Percentiles rank a stretch among this genome's conserved stretches.
Conservation (phyloP, 305 asterid genomes). For the Solanum hybrid region DNA sequence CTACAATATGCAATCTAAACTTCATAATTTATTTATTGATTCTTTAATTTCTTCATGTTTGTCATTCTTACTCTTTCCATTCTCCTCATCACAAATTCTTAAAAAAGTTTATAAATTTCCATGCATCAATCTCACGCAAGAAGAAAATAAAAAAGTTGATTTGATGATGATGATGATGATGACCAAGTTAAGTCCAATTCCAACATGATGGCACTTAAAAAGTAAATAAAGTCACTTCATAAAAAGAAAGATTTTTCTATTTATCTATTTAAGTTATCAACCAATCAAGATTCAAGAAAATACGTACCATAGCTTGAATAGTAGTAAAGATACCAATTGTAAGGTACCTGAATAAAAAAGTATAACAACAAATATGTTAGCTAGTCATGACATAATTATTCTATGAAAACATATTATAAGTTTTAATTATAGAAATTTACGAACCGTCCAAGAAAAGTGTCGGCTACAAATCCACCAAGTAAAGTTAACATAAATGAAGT, state of each 20-base stretch:
- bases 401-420: background rate
- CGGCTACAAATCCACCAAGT: constrained; percentile 82
- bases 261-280: background rate
- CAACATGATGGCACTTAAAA: background rate
- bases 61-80: background rate
- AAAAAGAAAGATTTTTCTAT: background rate
- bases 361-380: background rate
- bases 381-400: background rate
- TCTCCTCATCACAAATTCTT: constrained; percentile 1
- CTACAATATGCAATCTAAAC: background rate
- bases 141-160: background rate
- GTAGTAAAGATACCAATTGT: constrained; percentile 67
- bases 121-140: background rate
- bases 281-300: background rate
- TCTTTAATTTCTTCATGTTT: background rate
- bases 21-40: background rate
- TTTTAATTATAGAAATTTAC: background rate
- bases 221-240: background rate
- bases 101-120: background rate
- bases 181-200: background rate
- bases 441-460: constrained; percentile 71
- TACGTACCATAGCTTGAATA: constrained; percentile 60
- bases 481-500: constrained; percentile 71
- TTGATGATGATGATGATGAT: background rate
- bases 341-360: constrained; percentile 32